Conservation (phyloP, 2,329 filamentous ascomycete genomes). For the Elsinoe australis region DNA sequence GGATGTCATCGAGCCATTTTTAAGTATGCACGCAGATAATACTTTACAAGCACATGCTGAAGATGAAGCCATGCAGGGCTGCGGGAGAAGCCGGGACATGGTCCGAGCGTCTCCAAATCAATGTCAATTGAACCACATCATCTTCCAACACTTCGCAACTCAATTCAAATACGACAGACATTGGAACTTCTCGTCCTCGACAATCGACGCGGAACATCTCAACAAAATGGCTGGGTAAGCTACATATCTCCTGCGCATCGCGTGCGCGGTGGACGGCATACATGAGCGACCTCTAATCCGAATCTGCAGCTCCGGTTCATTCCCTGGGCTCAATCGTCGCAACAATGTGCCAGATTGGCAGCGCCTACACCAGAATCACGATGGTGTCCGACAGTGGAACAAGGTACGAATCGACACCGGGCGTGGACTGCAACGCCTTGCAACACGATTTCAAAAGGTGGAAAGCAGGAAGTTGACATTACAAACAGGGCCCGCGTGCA, state of each 20-base stretch:
- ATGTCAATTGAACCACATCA: background rate
- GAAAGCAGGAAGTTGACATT: constrained; percentile 20
- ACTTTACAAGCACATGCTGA: background rate
- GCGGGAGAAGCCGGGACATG: constrained; percentile 1
- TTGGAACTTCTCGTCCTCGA: background rate
- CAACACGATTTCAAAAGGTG: too few relatives aligned
- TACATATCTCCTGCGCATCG: too few relatives aligned
- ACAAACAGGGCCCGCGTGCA: constrained; percentile 54
- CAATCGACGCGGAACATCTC: too few relatives aligned
- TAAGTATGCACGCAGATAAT: background rate
- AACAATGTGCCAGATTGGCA: constrained; percentile 73
- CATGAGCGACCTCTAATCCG: constrained; percentile 14
- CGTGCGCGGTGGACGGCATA: constrained; percentile 2
- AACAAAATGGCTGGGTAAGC: background rate
- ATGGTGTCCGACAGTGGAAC: constrained; percentile 65
- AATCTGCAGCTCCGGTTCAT: constrained; percentile 19
- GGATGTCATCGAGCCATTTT: too few relatives aligned
- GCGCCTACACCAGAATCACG: constrained; percentile 65
- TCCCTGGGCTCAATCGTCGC: constrained; percentile 54
- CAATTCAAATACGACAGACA: background rate
- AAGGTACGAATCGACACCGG: constrained; percentile 52
- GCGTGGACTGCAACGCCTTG: background rate
- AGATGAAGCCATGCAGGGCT: background rate
- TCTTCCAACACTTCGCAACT: background rate
- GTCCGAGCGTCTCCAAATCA: constrained; percentile 6